These are phyloP conservation scores for Dactylis glomerata DNA, from an alignment of 176 grass and related monocot genomes.

Conservation along the genomic window DNA sequence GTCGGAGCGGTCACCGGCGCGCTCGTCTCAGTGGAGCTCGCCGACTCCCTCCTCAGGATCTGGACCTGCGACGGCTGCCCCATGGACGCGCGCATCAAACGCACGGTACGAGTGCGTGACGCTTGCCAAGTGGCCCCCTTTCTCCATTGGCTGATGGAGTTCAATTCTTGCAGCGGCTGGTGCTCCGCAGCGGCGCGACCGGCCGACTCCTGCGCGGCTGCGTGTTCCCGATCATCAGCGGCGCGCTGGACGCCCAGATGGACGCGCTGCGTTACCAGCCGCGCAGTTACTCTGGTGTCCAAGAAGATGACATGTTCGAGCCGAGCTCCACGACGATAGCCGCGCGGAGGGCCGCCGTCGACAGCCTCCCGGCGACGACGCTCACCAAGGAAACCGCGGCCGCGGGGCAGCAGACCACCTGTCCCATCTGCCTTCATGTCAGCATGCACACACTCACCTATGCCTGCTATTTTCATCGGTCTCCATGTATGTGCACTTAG, in stretches of 20 bases:
- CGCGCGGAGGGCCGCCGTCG: slow-evolving; percentile 40
- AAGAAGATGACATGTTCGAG: slow-evolving; percentile 63
- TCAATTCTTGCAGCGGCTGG: slow-evolving; percentile 29
- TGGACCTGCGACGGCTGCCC: slow-evolving; percentile 31
- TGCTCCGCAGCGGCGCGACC: slow-evolving; percentile 54
- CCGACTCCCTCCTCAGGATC: slow-evolving; percentile 28
- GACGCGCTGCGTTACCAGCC: not conserved
- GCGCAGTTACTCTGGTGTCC: not conserved
- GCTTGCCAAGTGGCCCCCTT: not conserved
- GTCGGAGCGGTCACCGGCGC: slow-evolving; percentile 49
- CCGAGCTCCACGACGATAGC: slow-evolving; percentile 20
- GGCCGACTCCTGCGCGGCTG: slow-evolving; percentile 67
- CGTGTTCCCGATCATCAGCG: slow-evolving; percentile 49
- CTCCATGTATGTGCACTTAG: too few relatives aligned
- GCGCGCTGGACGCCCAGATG: not conserved
- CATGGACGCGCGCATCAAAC: slow-evolving; percentile 31
- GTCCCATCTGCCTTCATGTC: slow-evolving; percentile 62
- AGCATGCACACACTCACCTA: not conserved
- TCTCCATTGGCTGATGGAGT: not conserved
- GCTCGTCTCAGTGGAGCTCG: slow-evolving; percentile 47
- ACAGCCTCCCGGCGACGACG: slow-evolving; percentile 45
- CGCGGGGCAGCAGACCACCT: slow-evolving; percentile 23
- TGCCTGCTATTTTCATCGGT: too few relatives aligned
- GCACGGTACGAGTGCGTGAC: slow-evolving; percentile 27
- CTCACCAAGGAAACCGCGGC: slow-evolving; percentile 20